Evolutionary conservation across 345 rosid genomes (phyloP), one percentile per base, ranked within the genome.

Genomic region (Populus nigra): DNA sequence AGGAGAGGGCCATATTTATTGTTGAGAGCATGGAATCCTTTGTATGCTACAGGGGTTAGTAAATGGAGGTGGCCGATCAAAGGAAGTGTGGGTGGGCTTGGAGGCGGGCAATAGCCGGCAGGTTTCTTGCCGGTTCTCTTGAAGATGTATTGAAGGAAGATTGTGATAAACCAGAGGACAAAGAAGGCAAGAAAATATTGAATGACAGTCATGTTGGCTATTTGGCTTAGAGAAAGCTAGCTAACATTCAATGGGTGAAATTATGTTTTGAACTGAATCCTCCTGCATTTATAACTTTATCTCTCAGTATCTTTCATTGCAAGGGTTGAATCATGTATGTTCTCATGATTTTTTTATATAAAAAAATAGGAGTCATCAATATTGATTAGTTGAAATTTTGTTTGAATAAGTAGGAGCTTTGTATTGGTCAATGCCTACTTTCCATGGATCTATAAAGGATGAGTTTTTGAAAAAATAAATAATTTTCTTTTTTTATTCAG

Each of bases 51-150:
- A 29, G 82, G 72, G 45, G 74, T 76, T 35, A 84, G 75, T 61
- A 76, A 83, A 78, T 86, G 90, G 41, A 86, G 84, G 73, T 86
- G 91, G 59, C 89, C 88, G 20, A 85, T 81, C 65, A 86, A 15
- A 8, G 86, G 91, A 20, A 84, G 18, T n/a, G 83, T 66, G 0
- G 83, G 81, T 61, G 89, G 89, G 50, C 88, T 86, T 2, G 87
- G 89, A 81, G 87, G 90, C 25, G 81, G 83, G 29, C 63, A 59
- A 59, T n/a, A 59, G 9, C 63, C 63, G 29, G 63, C 63, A 3
- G 63, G 63, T 59, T 59, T 59, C 63, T 59, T 59, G 63, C 63
- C 29, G 63, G 29, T 5, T 10, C 13, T 59, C 29, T 59, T 59
- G 63, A 59, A 59, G 25, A 59, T 59, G 63, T n/a, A 59, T 11